Evolutionary conservation across 1,284 basidiomycete species (phyloP), one percentile per base, ranked within the genome.

Genomic region (Naganishia liquefaciens): DNA sequence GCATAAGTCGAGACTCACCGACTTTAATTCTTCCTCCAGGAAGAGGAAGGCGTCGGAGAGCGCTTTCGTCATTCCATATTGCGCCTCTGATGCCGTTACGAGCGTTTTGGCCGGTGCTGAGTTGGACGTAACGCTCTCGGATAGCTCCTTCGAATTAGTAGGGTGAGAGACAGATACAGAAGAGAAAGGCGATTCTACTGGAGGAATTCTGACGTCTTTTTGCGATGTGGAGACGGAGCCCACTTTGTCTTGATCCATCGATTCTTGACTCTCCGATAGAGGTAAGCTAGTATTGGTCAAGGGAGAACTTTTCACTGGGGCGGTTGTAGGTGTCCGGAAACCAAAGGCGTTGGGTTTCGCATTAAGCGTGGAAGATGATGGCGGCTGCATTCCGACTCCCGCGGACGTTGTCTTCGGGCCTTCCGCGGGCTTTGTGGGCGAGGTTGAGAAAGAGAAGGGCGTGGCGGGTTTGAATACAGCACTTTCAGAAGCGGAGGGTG

Each of bases 1-100:
- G 6, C 7, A 2, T 40, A 11, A 15, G 23, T 6, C 5, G 27
- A 1, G 5, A 49, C 57, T 44, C 54, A 65, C 64, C 47, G 53
- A 60, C 33, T 62, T 40, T 27, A 66, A 27, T 37, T 66, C 57
- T 37, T 54, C n/a, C 40, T 66, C 64, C 30, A 62, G 27, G 40
- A 46, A 60, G 13, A 28, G 28, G 30, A 39, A 60, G 10, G 57
- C 57, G 30, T 60, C 57, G 4, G 57, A 25, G 33, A 60, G 50
- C 5, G 57, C 57, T 3, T 50, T 33, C 21, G 57, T 40, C 57
- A 60, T 49, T 4, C 57, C 57, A 9, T 49, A 33, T 39, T 47
- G 17, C 13, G 33, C n/a, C 5, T 40, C 57, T 19, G 42, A 9
- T n/a, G n/a, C 19, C 25, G 5, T 25, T 27, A 42, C 13, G 21